Conservation (phyloP, 352 stramenopile genomes). For the Saprolegnia parasitica region DNA sequence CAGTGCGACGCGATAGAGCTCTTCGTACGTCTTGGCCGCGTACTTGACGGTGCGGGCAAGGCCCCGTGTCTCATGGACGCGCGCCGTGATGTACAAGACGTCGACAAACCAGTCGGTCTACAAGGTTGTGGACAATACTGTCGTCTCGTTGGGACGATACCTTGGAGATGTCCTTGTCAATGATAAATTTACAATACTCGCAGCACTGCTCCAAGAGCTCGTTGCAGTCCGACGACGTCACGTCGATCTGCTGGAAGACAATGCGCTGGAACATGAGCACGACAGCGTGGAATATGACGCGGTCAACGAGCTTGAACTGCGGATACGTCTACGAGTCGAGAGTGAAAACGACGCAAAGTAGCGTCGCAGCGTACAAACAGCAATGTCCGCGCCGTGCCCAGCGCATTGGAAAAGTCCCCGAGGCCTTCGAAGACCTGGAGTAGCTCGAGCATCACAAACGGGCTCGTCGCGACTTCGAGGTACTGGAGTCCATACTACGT, state of each 20-base stretch:
- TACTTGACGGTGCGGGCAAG: conserved; percentile 34
- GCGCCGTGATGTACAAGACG: conserved; percentile 58
- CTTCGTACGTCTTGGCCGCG: conserved; percentile 39
- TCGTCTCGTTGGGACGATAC: background rate
- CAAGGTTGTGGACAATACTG: background rate
- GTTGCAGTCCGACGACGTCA: background rate
- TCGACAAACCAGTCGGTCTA: conserved; percentile 35
- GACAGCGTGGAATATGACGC: conserved; percentile 18
- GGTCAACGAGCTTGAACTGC: conserved; percentile 13
- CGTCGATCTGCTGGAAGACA: conserved; percentile 18
- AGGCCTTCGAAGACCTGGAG: conserved; percentile 20
- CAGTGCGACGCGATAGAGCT: conserved; percentile 37
- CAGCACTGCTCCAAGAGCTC: conserved; percentile 28
- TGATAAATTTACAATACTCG: conserved; percentile 30
- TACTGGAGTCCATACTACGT: conserved; percentile 21
- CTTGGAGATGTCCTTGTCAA: conserved; percentile 30
- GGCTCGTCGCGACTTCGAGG: conserved; percentile 18
- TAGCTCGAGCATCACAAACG: conserved; percentile 23
- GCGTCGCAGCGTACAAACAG: conserved; percentile 9
- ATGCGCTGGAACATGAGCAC: conserved; percentile 24
- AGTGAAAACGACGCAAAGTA: background rate
- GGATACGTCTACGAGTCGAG: conserved; percentile 25
- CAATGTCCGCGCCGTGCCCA: conserved; percentile 1
- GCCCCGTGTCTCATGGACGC: conserved; percentile 43
- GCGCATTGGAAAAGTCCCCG: conserved; percentile 8